Evolutionary conservation across 2,329 filamentous ascomycete species (phyloP).

Genomic region (Aureobasidium sp.): DNA sequence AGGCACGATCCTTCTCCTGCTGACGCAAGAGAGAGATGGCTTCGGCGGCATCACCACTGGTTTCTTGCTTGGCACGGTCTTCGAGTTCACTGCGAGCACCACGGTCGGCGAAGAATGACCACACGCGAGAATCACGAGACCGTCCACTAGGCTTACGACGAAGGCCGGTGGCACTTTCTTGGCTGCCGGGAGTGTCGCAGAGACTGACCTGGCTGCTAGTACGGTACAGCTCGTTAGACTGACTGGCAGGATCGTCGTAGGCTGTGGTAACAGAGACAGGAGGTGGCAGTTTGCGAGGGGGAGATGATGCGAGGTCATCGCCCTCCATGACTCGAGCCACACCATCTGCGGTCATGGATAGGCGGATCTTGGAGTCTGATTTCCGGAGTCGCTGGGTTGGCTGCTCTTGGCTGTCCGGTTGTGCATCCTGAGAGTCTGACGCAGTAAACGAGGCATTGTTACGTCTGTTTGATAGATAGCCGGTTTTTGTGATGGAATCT

Average conservation of each 20-base stretch:
- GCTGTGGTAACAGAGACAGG: conserved; percentile 39
- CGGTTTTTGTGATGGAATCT: conserved; percentile 4
- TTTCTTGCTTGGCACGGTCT: conserved; percentile 72
- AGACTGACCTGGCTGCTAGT: conserved; percentile 60
- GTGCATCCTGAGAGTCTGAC: conserved; percentile 5
- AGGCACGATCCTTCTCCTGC: conserved; percentile 12
- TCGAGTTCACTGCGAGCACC: conserved; percentile 72
- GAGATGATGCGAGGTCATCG: conserved; percentile 63
- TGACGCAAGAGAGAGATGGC: conserved; percentile 48
- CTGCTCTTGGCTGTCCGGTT: background rate
- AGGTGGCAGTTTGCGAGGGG: conserved; percentile 37
- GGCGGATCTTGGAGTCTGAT: conserved; percentile 53
- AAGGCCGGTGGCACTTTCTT: conserved; percentile 18
- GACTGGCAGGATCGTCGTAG: conserved; percentile 22
- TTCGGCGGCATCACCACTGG: conserved; percentile 69
- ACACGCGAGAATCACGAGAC: conserved; percentile 79
- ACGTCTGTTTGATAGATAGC: conserved; percentile 41
- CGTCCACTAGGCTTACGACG: conserved; percentile 48
- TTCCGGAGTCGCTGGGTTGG: conserved; percentile 22
- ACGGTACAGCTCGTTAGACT: conserved; percentile 52
- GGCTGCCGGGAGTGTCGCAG: conserved; percentile 25
- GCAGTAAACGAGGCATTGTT: conserved; percentile 36
- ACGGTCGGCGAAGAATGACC: conserved; percentile 85
- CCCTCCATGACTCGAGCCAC: conserved; percentile 77
- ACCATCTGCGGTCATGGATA: conserved; percentile 80